Conservation (phyloP, 768 basidiomycete genomes). For the Lactarius psammicola region DNA sequence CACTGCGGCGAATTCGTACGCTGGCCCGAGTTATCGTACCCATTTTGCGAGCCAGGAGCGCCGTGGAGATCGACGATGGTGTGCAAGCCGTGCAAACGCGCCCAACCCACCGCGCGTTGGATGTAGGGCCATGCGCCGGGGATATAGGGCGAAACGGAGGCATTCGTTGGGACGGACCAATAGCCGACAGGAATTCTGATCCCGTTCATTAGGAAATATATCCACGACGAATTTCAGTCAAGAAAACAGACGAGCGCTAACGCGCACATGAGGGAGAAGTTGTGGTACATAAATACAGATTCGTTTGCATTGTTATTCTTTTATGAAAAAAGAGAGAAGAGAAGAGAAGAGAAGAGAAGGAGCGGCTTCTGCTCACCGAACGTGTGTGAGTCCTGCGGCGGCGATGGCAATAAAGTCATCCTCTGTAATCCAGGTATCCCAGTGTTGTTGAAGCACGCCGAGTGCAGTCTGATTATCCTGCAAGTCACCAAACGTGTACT, state of each 20-base stretch:
- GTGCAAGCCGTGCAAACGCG: constrained; percentile 56
- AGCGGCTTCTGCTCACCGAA: constrained; percentile 46
- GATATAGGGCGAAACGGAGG: constrained; percentile 52
- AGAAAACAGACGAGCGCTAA: constrained; percentile 1
- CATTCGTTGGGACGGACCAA: constrained; percentile 73
- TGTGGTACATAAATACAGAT: background rate
- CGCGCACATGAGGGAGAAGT: background rate
- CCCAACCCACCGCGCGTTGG: constrained; percentile 61
- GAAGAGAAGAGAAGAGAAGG: background rate
- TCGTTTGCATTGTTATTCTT: background rate
- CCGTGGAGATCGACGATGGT: constrained; percentile 79
- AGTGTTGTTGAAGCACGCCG: constrained; percentile 49
- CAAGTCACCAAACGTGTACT: constrained; percentile 58
- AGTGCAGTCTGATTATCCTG: constrained; percentile 46
- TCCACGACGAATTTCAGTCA: background rate
- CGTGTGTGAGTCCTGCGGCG: constrained; percentile 68
- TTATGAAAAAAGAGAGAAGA: background rate
- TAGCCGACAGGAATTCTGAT: constrained; percentile 68
- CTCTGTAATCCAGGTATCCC: constrained; percentile 68
- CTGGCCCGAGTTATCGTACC: constrained; percentile 77
- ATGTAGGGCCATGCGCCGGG: constrained; percentile 70
- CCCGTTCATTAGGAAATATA: constrained; percentile 1
- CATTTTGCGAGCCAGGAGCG: constrained; percentile 58
- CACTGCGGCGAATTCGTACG: constrained; percentile 54
- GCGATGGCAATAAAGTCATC: constrained; percentile 65